A percentile compares a stretch with the other conserved stretches of the same genome.
These are phyloP conservation scores for Eurotiales sp. DNA, from an alignment of 2,329 filamentous ascomycete species.

Conservation along the genomic window DNA sequence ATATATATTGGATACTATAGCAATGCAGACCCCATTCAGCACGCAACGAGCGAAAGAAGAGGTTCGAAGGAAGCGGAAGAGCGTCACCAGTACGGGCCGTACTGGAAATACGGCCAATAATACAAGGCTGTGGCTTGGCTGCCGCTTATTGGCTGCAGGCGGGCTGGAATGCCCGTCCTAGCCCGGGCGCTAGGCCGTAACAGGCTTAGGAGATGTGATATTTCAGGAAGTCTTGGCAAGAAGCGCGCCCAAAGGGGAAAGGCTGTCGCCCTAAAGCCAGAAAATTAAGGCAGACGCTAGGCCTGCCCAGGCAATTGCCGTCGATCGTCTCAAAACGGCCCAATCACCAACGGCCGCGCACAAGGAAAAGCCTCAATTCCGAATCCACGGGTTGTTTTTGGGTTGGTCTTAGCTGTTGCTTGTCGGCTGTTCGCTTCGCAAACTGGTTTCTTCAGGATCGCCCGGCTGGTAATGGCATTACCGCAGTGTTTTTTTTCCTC, in stretches of 20 bases:
- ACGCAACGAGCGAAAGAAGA: constrained; percentile 16
- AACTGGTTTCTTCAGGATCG: too few relatives aligned
- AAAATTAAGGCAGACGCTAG: constrained; percentile 3
- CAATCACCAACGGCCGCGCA: background rate
- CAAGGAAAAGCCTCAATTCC: background rate
- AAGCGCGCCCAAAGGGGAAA: constrained; percentile 4
- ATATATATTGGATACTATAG: too few relatives aligned
- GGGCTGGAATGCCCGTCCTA: background rate
- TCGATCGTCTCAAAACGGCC: constrained; percentile 11
- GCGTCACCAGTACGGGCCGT: too few relatives aligned
- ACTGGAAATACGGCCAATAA: too few relatives aligned
- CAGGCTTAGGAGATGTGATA: background rate
- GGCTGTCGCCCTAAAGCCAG: background rate
- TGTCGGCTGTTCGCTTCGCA: too few relatives aligned
- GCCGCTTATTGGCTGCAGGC: background rate
- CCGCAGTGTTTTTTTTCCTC: too few relatives aligned
- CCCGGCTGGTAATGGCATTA: too few relatives aligned
- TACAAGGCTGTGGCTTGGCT: background rate
- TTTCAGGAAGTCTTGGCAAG: background rate
- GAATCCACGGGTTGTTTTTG: background rate
- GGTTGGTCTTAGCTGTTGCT: too few relatives aligned
- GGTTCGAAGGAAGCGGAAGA: constrained; percentile 13
- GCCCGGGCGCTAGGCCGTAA: too few relatives aligned
- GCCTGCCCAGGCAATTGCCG: background rate
- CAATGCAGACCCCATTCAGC: too few relatives aligned